Base-by-base conservation (phyloP, 2,329 filamentous ascomycete species). In the Didymella pomorum region DNA sequence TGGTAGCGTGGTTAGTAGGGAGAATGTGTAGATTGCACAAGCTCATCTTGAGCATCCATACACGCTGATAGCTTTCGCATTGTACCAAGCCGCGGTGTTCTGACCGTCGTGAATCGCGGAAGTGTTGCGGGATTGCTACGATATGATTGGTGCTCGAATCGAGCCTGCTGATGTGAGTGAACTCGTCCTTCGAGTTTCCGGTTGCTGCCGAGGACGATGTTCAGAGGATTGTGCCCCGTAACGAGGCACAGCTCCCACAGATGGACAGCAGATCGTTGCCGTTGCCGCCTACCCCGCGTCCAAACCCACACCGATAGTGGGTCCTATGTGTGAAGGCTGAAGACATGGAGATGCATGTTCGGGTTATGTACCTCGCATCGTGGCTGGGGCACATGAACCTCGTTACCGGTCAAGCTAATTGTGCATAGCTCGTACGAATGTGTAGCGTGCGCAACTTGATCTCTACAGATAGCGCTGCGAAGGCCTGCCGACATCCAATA, bases 231-330 rank as follows among this genome's bases (percentile, higher is more conserved):
- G 50, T 52, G 48, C 56, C 61, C 64, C 69, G 69, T 65, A 18
- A 68, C 69, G 69, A 69, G 69, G 62, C 61, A 55, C 23, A 39
- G 7, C 11, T 4, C 41, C 41, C 28, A 50, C 3, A 14, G 21
- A 20, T 37, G 35, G 35, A 20, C 23, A 44, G 47, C 21, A 18
- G 45, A 56, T 53, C 42, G 12, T 46, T 50, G 48, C 39, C 18
- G 44, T 41, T 50, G 20, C 37, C 31, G 21, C 16, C 33, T 53
- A 58, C 56, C 56, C 56, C 56, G 46, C 56, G n/a, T 50, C 37
- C n/a, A 10, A 23, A 49, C 55, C 43, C 45, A 44, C 46, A 31
- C 4, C 14, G 16, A 23, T 25, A 44, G 23, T n/a, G n/a, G 7
- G 28, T 9, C 25, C 6, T 9, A 12, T 12, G 48, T 18, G 48